Conservation (phyloP, 2,329 filamentous ascomycete genomes). For the Colletotrichum paranaense region DNA sequence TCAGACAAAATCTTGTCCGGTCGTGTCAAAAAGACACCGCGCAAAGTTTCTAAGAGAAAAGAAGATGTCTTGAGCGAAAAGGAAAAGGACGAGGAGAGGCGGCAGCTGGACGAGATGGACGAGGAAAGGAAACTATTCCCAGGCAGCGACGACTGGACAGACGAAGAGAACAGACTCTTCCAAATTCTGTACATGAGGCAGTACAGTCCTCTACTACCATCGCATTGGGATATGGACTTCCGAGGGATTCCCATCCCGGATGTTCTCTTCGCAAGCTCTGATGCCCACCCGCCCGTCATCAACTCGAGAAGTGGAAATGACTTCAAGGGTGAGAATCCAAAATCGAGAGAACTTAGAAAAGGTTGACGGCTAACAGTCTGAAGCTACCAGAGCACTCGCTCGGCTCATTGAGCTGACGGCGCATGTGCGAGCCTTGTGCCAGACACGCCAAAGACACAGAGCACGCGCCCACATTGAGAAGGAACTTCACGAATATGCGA, state of each 20-base stretch:
- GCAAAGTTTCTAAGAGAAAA: slow-evolving; percentile 8
- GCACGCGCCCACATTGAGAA: slow-evolving; percentile 47
- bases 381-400: slow-evolving; percentile 53
- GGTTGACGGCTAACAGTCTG: slow-evolving; percentile 31
- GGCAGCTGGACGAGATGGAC: slow-evolving; percentile 47
- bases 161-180: slow-evolving; percentile 59
- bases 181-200: slow-evolving; percentile 55
- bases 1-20: slow-evolving; percentile 27
- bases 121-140: slow-evolving; percentile 54
- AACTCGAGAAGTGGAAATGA: slow-evolving; percentile 50
- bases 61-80: slow-evolving; percentile 31
- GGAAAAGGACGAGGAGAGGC: slow-evolving; percentile 24
- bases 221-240: slow-evolving; percentile 54
- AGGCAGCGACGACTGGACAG: slow-evolving; percentile 60
- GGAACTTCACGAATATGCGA: slow-evolving; percentile 48
- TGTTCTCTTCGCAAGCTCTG: slow-evolving; percentile 47
- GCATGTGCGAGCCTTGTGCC: slow-evolving; percentile 46
- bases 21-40: slow-evolving; percentile 27
- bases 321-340: slow-evolving; percentile 47
- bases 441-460: slow-evolving; percentile 47
- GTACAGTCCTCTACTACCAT: slow-evolving; percentile 52
- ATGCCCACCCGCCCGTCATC: slow-evolving; percentile 48
- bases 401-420: slow-evolving; percentile 54
- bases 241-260: slow-evolving; percentile 52
- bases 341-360: background rate